Evolutionary conservation across 306 rosid species (phyloP).

Genomic region (Medicago truncatula): MtrunA17r5.0-ANR NC_053046.1:32610501-32611000

Average conservation of each 20-base stretch:
- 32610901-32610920: constrained; percentile 77
- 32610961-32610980: constrained; percentile 86
- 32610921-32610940: constrained; percentile 80
- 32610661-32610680: constrained; percentile 67
- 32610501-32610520: background rate
- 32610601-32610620: background rate
- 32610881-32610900: constrained; percentile 83
- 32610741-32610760: constrained; percentile 84
- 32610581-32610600: background rate
- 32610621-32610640: constrained; percentile 57
- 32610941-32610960: constrained; percentile 77
- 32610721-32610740: constrained; percentile 70
- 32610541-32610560: background rate
- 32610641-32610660: constrained; percentile 56
- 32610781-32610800: constrained; percentile 81
- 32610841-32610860: constrained; percentile 83
- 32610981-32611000: constrained; percentile 74
- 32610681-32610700: constrained; percentile 65
- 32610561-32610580: background rate
- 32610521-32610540: background rate
- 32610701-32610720: constrained; percentile 60
- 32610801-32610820: constrained; percentile 81
- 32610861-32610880: constrained; percentile 70
- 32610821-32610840: constrained; percentile 83
- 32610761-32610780: constrained; percentile 62